Base-by-base conservation (phyloP, 179 eudicot genomes). In the Silene vulgaris region DNA sequence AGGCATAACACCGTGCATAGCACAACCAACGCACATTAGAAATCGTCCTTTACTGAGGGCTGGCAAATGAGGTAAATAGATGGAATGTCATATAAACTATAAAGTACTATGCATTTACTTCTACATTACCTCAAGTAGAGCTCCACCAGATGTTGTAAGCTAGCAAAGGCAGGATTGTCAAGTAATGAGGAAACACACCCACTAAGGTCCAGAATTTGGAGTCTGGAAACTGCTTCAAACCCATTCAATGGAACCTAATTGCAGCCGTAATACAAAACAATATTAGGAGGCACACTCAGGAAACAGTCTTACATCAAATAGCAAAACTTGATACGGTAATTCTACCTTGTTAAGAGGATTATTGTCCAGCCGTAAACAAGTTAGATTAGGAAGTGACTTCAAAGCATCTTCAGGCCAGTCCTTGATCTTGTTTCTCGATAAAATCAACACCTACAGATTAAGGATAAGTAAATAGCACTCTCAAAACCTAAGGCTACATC, bases 131-230 rank as follows among this genome's bases (percentile, higher is more conserved):
- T 95, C 74, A 95, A 87, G 79, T 90, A 84, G 66, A 95, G 97
- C 86, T 95, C 99, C 83, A 89, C 88, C 84, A 95, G 76, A 81
- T 87, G 85, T 8, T 82, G 85, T 72, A 95, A 80, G 86, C 86
- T 76, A 52, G 96, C 87, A 81, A 95, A 89, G 74, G 85, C 75
- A 21, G 91, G 85, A 74, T 73, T 21, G 71, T 84, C 86, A 30
- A 89, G 87, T 85, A 94, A 80, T 71, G 90, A 88, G 78, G 88
- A 83, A 23, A 79, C 79, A 76, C 91, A 89, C 57, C 97, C 89
- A 86, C 99, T 95, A 73, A 95, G 87, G 82, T 95, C 97, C 87
- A 95, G 83, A 80, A 95, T 85, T 74, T 81, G 97, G 73, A 95
- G 89, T 72, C 80, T 85, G 37, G 90, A 74, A 43, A 79, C 83